phyloP scores from a whole-genome alignment of 1,284 basidiomycete genomes.

The Irpex lacteus region DNA sequence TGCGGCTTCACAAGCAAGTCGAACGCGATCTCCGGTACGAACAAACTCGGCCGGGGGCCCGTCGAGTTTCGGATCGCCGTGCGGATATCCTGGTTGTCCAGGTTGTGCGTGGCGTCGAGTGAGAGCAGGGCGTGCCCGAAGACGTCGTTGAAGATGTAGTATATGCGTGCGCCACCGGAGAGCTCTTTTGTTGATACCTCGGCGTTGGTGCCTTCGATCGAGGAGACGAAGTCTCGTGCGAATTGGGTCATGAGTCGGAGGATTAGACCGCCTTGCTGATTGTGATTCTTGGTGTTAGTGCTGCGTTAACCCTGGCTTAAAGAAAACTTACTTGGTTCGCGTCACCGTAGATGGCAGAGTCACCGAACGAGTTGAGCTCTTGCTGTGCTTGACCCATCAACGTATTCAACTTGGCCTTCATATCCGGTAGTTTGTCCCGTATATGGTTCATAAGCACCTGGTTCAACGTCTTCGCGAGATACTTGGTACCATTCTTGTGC shows the following conservation, averaged over 20 bases:
- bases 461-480: slow-evolving; percentile 92
- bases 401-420: slow-evolving; percentile 98
- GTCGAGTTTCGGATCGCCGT: slow-evolving; percentile 99
- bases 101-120: slow-evolving; percentile 89
- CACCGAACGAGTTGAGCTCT: slow-evolving; percentile 95
- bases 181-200: slow-evolving; percentile 99
- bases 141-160: slow-evolving; percentile 99
- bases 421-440: slow-evolving; percentile 97
- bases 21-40: slow-evolving; percentile 97
- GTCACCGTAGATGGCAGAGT: slow-evolving; percentile 91
- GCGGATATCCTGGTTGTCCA: slow-evolving; percentile 93
- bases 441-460: slow-evolving; percentile 97
- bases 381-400: slow-evolving; percentile 99
- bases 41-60: slow-evolving; percentile 93
- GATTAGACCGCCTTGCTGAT: slow-evolving; percentile 79
- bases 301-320: neutral
- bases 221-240: slow-evolving; percentile 94
- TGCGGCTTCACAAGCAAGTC: slow-evolving; percentile 98
- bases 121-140: slow-evolving; percentile 91
- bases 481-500: slow-evolving; percentile 96
- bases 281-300: neutral
- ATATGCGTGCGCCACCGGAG: slow-evolving; percentile 96
- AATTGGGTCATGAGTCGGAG: slow-evolving; percentile 99
- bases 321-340: slow-evolving; percentile 67
- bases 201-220: slow-evolving; percentile 97